phyloP scores from a whole-genome alignment of 139 green algal genomes.

The Chlorella sp. region DNA sequence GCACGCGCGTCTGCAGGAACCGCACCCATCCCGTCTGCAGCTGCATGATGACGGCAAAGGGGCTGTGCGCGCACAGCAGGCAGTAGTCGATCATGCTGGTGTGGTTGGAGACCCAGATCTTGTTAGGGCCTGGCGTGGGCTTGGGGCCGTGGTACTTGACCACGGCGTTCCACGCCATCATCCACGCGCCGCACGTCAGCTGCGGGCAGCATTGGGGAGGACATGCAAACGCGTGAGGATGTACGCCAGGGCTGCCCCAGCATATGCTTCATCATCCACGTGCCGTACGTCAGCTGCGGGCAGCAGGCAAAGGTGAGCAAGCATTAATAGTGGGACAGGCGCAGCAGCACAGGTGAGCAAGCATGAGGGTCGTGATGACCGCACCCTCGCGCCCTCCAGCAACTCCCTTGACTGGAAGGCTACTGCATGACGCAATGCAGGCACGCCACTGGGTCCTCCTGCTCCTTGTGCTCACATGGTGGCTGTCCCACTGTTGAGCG shows the following conservation, averaged over 20 bases:
- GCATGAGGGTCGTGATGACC: no score
- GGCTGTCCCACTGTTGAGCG: not conserved
- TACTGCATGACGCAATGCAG: not conserved
- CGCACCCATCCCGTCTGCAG: slow-evolving; percentile 68
- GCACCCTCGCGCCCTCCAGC: no score
- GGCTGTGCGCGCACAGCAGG: slow-evolving; percentile 79
- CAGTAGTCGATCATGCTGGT: slow-evolving; percentile 99
- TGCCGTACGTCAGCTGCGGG: no score
- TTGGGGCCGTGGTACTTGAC: slow-evolving; percentile 80
- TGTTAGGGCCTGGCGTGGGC: slow-evolving; percentile 56
- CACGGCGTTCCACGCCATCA: slow-evolving; percentile 27
- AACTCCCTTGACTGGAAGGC: not conserved
- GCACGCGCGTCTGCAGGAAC: slow-evolving; percentile 80
- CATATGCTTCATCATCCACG: no score
- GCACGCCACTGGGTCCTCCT: not conserved
- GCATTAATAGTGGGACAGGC: no score
- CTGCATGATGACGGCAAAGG: slow-evolving; percentile 86
- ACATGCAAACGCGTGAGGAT: not conserved
- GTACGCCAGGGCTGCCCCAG: no score
- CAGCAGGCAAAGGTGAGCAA: no score
- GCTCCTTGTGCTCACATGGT: not conserved
- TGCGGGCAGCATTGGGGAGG: not conserved
- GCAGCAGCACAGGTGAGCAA: no score
- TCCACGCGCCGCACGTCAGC: slow-evolving; percentile 18
- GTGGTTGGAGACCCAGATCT: slow-evolving; percentile 98